phyloP scores from a whole-genome alignment of 768 basidiomycete species.

The Auriscalpium microsporum region DNA sequence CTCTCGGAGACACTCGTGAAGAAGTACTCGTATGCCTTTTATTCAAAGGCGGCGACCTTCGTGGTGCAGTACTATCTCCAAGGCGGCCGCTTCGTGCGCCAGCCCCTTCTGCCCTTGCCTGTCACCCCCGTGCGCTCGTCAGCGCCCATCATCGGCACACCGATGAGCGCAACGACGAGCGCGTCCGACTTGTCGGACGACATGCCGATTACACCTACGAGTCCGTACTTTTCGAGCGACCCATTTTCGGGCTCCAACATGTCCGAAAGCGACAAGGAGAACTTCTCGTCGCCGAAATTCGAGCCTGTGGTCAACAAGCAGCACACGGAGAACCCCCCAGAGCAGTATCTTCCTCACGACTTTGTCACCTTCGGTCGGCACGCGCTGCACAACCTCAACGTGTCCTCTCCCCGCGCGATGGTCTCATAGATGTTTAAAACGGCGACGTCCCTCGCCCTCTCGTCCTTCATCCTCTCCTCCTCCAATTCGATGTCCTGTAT shows the following conservation, averaged over 20 bases:
- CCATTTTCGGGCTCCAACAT: constrained; percentile 51
- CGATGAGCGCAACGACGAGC: constrained; percentile 65
- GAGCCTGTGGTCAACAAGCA: constrained; percentile 70
- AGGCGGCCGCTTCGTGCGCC: constrained; percentile 64
- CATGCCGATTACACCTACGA: constrained; percentile 76
- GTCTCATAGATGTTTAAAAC: constrained; percentile 41
- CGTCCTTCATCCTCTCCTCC: constrained; percentile 7
- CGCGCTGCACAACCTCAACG: constrained; percentile 71
- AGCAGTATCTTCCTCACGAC: constrained; percentile 75
- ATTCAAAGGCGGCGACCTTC: constrained; percentile 90
- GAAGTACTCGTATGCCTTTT: constrained; percentile 97
- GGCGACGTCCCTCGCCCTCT: constrained; percentile 7
- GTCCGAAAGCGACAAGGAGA: constrained; percentile 77
- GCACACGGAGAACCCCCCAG: constrained; percentile 56
- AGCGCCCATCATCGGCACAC: constrained; percentile 55
- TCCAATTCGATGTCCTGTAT: constrained; percentile 19
- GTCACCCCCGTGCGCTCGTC: constrained; percentile 51
- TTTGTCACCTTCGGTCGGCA: constrained; percentile 73
- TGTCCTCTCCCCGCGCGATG: constrained; percentile 47
- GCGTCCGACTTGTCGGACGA: constrained; percentile 74
- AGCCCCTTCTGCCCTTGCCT: constrained; percentile 42
- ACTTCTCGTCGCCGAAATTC: constrained; percentile 48
- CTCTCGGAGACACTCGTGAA: constrained; percentile 94
- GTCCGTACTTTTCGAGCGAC: constrained; percentile 47
- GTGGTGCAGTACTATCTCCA: constrained; percentile 92